Conservation (phyloP, 2,329 filamentous ascomycete genomes). For the Ophiostoma sp. region DNA sequence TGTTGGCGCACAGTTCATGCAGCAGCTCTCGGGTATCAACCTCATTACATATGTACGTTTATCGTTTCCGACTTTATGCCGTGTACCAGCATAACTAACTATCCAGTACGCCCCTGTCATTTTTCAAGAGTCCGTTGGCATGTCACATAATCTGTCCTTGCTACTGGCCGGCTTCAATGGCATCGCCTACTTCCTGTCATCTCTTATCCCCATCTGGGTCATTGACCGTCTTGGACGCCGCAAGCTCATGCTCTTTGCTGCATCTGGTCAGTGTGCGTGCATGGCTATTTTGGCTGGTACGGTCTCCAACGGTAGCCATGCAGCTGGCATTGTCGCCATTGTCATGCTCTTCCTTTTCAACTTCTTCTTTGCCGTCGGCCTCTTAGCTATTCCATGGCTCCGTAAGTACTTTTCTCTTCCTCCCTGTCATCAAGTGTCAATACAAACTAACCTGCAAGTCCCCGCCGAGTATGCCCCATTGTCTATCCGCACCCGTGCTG, state of each 20-base stretch:
- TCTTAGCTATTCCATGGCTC: conserved; percentile 38
- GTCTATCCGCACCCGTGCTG: conserved; percentile 25
- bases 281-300: conserved; percentile 57
- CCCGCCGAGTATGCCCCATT: conserved; percentile 33
- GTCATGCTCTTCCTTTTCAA: conserved; percentile 47
- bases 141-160: conserved; percentile 19
- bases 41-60: conserved; percentile 22
- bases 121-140: conserved; percentile 22
- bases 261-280: conserved; percentile 61
- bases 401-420: conserved; percentile 22
- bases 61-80: background rate
- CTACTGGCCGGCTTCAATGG: conserved; percentile 19
- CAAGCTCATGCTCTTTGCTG: conserved; percentile 62
- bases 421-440: background rate
- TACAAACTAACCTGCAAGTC: conserved; percentile 23
- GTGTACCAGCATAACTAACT: background rate
- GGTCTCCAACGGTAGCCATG: conserved; percentile 21
- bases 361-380: conserved; percentile 31
- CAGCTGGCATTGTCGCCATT: conserved; percentile 60
- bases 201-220: conserved; percentile 21
- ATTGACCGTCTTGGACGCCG: conserved; percentile 66
- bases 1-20: conserved; percentile 21
- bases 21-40: conserved; percentile 37
- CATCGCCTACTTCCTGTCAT: conserved; percentile 21
- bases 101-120: conserved; percentile 16